Percentiles rank a stretch among this genome's conserved stretches.
phyloP scores from a whole-genome alignment of 225 moss, liverwort and hornwort species.

The Lunularia cruciata region DNA sequence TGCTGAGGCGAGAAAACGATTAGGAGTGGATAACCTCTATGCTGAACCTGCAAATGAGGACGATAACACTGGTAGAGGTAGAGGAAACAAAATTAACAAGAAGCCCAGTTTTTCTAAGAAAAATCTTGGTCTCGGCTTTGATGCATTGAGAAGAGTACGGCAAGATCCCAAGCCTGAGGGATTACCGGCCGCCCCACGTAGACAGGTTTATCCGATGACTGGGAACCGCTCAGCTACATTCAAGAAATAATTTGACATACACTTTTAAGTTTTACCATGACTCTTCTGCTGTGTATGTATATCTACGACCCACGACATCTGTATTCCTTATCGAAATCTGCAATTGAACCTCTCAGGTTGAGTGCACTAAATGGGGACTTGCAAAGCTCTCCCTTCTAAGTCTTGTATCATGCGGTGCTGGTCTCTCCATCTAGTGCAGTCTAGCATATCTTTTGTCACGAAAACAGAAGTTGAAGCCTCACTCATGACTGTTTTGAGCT shows the following conservation, averaged over 20 bases:
- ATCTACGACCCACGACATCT: no score
- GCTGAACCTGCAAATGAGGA: slow-evolving; percentile 23
- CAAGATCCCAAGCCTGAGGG: slow-evolving; percentile 81
- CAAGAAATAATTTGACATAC: slow-evolving; percentile 47
- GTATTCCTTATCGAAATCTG: no score
- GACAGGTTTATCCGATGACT: slow-evolving; percentile 81
- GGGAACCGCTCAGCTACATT: slow-evolving; percentile 80
- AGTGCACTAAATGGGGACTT: no score
- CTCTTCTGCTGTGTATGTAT: no score
- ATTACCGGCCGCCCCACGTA: slow-evolving; percentile 65
- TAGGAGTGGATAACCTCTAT: slow-evolving; percentile 35
- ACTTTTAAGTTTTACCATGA: no score
- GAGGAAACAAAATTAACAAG: slow-evolving; percentile 44
- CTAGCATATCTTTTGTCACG: no score
- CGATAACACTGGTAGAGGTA: slow-evolving; percentile 44
- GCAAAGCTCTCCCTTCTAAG: no score
- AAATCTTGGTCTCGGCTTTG: slow-evolving; percentile 51
- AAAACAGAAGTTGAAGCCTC: no score
- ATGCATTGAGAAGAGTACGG: slow-evolving; percentile 66
- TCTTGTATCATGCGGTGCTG: no score
- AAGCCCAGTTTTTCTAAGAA: slow-evolving; percentile 33
- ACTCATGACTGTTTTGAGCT: no score
- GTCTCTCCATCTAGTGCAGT: no score
- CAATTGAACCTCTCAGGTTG: no score
- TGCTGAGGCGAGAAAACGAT: slow-evolving; percentile 31